Evolutionary conservation across 176 grass and related monocot species (phyloP).

Genomic region (Pontederia crassipes): DNA sequence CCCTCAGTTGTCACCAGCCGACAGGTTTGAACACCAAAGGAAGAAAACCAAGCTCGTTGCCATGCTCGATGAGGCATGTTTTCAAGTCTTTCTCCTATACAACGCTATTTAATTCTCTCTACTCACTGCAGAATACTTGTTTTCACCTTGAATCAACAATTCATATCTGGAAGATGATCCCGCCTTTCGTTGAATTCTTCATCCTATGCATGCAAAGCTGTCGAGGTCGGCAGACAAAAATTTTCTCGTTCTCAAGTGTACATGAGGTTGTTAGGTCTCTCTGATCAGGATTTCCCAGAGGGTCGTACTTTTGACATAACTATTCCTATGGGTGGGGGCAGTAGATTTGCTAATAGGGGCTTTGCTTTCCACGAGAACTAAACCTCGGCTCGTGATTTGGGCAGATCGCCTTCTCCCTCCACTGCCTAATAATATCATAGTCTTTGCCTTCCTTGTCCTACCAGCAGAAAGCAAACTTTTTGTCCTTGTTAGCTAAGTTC

Average conservation of each 20-base stretch:
- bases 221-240: too few relatives aligned
- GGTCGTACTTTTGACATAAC: slow-evolving; percentile 7
- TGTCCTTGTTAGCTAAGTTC: too few relatives aligned
- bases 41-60: slow-evolving; percentile 96
- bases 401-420: background rate
- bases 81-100: background rate
- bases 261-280: too few relatives aligned
- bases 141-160: background rate
- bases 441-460: background rate
- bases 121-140: too few relatives aligned
- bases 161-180: background rate
- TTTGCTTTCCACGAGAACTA: slow-evolving; percentile 1
- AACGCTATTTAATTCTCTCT: too few relatives aligned
- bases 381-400: background rate
- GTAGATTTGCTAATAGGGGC: slow-evolving; percentile 2
- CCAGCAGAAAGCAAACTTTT: background rate
- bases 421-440: background rate
- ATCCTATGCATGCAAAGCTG: too few relatives aligned
- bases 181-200: background rate
- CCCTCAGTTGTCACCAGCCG: slow-evolving; percentile 71
- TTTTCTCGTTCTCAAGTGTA: too few relatives aligned
- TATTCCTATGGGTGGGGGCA: slow-evolving; percentile 8
- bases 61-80: slow-evolving; percentile 98
- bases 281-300: too few relatives aligned
- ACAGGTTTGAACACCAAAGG: slow-evolving; percentile 86